Evolutionary conservation across 2,329 filamentous ascomycete species (phyloP).

Genomic region (Claviceps paspali): DNA sequence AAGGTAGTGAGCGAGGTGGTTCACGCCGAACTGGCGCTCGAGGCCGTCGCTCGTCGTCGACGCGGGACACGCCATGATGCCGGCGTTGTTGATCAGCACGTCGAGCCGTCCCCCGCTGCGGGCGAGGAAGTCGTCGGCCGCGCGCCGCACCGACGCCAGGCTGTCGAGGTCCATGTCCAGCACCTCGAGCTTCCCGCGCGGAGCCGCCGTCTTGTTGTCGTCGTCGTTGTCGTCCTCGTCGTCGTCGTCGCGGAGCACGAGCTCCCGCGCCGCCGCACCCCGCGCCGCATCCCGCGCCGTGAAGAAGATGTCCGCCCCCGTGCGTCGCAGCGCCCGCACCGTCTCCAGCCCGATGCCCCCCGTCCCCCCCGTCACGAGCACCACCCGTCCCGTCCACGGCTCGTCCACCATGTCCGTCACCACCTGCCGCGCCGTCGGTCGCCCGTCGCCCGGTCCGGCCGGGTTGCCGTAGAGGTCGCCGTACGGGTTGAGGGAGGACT

Average conservation of each 20-base stretch:
- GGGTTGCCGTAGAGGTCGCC: neutral
- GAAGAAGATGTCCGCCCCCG: neutral
- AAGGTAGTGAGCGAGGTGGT: constrained; percentile 39
- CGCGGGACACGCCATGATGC: neutral
- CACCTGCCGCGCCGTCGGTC: neutral
- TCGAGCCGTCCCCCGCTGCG: constrained; percentile 6
- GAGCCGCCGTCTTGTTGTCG: too few species aligned
- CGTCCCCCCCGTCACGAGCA: neutral
- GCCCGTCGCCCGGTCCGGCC: neutral
- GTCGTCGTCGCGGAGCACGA: too few species aligned
- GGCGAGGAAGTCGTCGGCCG: neutral
- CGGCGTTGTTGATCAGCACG: constrained; percentile 2
- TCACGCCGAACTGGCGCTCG: constrained; percentile 32
- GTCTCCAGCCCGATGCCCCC: neutral
- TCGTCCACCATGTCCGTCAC: too few species aligned
- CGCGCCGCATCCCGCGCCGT: neutral
- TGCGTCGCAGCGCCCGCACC: neutral
- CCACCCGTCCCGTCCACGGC: neutral
- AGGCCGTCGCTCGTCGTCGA: neutral
- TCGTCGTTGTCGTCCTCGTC: too few species aligned
- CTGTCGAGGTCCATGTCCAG: neutral
- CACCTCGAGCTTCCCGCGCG: neutral
- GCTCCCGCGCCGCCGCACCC: too few species aligned
- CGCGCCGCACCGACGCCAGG: neutral
- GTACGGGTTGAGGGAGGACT: neutral